Evolutionary conservation across 345 rosid genomes (phyloP).

Genomic region (Isatis tinctoria): DNA sequence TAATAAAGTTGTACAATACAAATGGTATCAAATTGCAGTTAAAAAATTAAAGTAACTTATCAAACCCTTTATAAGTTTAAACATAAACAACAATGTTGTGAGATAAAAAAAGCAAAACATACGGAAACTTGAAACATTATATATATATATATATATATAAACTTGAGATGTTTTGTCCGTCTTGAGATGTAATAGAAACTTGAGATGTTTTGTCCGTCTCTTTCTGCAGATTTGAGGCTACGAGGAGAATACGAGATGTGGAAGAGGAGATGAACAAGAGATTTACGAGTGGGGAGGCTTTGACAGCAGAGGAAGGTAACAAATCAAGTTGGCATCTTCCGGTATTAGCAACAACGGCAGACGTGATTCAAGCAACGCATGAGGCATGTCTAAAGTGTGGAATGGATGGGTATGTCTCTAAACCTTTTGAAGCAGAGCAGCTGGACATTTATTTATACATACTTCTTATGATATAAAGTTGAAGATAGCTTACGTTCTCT

Average conservation of each 20-base stretch:
- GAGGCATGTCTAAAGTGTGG: conserved; percentile 59
- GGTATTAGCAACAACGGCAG: conserved; percentile 95
- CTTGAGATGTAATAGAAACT: not conserved
- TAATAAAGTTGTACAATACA: too few relatives aligned
- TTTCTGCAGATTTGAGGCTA: conserved; percentile 69
- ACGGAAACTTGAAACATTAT: too few relatives aligned
- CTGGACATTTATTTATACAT: conserved; percentile 28
- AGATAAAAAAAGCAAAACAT: too few relatives aligned
- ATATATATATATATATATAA: too few relatives aligned
- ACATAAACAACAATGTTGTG: too few relatives aligned
- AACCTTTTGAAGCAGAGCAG: conserved; percentile 91
- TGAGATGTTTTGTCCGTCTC: not conserved
- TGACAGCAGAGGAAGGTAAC: conserved; percentile 18
- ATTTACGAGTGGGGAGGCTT: not conserved
- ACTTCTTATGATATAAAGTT: conserved; percentile 23
- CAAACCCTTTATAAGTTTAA: too few relatives aligned
- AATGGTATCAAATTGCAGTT: too few relatives aligned
- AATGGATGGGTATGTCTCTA: conserved; percentile 94
- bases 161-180: too few relatives aligned
- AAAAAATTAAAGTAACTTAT: too few relatives aligned
- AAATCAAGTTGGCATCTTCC: conserved; percentile 53
- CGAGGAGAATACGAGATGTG: conserved; percentile 57
- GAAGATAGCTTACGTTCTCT: conserved; percentile 12
- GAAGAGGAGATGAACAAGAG: conserved; percentile 45
- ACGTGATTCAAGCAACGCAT: conserved; percentile 84